A percentile compares a stretch with the other conserved stretches of the same genome.
Conservation (phyloP, 352 stramenopile species). For the Lagenidium sp. region DNA sequence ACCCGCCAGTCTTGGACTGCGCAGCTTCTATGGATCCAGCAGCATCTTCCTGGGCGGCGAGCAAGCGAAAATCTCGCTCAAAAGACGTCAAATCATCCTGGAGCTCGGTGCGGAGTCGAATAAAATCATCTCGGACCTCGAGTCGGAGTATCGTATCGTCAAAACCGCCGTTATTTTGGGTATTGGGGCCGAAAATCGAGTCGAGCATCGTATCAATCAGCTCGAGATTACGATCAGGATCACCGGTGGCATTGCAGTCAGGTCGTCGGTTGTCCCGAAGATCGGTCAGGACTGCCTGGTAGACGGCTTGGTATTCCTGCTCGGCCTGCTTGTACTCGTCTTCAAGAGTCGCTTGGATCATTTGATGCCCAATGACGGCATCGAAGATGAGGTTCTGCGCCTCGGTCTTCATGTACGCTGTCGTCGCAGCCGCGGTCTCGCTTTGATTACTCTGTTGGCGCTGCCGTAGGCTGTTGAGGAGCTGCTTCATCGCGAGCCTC, state of each 20-base stretch:
- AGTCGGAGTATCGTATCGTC: slow-evolving; percentile 37
- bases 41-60: slow-evolving; percentile 21
- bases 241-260: no score
- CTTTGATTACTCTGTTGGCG: slow-evolving; percentile 9
- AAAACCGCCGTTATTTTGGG: no score
- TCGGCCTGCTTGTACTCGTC: slow-evolving; percentile 34
- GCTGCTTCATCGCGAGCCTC: slow-evolving; percentile 41
- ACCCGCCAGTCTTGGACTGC: slow-evolving; percentile 29
- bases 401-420: slow-evolving; percentile 10
- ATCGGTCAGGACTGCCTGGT: slow-evolving; percentile 18
- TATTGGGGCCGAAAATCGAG: slow-evolving; percentile 6
- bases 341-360: slow-evolving; percentile 49
- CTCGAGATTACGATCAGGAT: no score
- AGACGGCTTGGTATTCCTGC: slow-evolving; percentile 22
- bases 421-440: slow-evolving; percentile 2
- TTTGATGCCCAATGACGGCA: slow-evolving; percentile 56
- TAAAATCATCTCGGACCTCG: slow-evolving; percentile 27
- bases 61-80: slow-evolving; percentile 24
- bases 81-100: slow-evolving; percentile 22
- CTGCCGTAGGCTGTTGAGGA: slow-evolving; percentile 15
- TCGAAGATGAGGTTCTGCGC: slow-evolving; percentile 55
- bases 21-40: slow-evolving; percentile 25
- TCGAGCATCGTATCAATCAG: slow-evolving; percentile 8
- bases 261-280: slow-evolving; percentile 9
- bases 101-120: slow-evolving; percentile 14